These are phyloP conservation scores for Arthrobotrys sinensis DNA, from an alignment of 2,329 filamentous ascomycete species.

Conservation along the genomic window DNA sequence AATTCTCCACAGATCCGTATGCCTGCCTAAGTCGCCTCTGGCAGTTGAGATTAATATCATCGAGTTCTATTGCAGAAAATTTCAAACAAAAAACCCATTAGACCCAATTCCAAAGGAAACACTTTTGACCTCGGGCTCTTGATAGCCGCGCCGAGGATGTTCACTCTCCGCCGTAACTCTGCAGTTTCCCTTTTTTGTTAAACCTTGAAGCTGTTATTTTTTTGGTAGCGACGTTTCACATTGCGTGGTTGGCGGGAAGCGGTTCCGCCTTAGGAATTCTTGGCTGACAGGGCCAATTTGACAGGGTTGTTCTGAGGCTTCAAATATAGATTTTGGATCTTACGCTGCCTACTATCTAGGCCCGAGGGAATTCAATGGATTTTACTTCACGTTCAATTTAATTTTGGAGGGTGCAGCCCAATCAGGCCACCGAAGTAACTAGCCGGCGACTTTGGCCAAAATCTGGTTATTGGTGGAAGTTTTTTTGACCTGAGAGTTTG, in stretches of 20 bases:
- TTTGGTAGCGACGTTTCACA: slow-evolving; percentile 44
- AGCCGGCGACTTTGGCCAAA: not conserved
- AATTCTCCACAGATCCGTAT: slow-evolving; percentile 19
- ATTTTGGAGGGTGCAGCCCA: slow-evolving; percentile 17
- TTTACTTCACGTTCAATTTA: not conserved
- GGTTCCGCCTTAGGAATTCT: slow-evolving; percentile 50
- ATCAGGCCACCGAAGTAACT: slow-evolving; percentile 12
- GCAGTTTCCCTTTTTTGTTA: not conserved
- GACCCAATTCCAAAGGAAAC: not conserved
- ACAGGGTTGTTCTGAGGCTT: not conserved
- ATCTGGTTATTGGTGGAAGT: slow-evolving; percentile 44
- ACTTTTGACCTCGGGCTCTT: slow-evolving; percentile 13
- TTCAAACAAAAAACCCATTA: not conserved
- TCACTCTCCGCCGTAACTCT: not conserved
- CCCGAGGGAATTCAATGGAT: not conserved
- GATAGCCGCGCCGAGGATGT: slow-evolving; percentile 24
- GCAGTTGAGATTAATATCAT: slow-evolving; percentile 5
- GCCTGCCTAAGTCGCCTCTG: not conserved
- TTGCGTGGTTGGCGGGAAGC: slow-evolving; percentile 34
- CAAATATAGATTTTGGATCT: slow-evolving; percentile 12
- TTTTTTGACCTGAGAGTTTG: not conserved
- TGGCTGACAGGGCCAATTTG: slow-evolving; percentile 16
- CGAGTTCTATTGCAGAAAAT: slow-evolving; percentile 10
- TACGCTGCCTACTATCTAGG: not conserved
- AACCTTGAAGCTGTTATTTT: slow-evolving; percentile 16